Percentiles rank a stretch among this genome's conserved stretches.
phyloP scores from a whole-genome alignment of 1,139 yeast genomes.

The Debaryomyces robertsiae region DNA sequence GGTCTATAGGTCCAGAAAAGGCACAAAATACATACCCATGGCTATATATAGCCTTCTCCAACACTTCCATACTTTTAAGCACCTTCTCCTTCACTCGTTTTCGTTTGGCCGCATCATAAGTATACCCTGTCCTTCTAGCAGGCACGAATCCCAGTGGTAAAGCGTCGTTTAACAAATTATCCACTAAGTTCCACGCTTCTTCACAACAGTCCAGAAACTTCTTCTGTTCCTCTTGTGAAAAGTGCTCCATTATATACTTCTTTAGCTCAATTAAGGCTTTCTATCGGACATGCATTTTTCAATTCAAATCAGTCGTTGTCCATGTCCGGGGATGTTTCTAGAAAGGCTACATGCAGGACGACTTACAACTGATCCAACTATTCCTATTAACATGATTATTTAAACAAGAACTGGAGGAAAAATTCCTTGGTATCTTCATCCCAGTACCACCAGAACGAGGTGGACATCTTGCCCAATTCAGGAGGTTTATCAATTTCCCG shows the following conservation, averaged over 20 bases:
- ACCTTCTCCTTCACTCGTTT: conserved; percentile 35
- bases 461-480: conserved; percentile 34
- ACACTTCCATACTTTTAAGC: conserved; percentile 30
- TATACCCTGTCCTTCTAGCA: conserved; percentile 21
- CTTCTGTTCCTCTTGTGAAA: conserved; percentile 6
- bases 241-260: conserved; percentile 7
- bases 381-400: conserved; percentile 15
- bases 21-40: conserved; percentile 33
- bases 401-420: conserved; percentile 67
- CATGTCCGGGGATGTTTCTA: conserved; percentile 5
- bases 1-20: not conserved
- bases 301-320: conserved; percentile 1
- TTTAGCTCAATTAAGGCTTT: too few species aligned
- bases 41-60: conserved; percentile 33
- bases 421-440: conserved; percentile 69
- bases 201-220: conserved; percentile 30
- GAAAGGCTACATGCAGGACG: conserved; percentile 6
- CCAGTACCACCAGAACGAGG: conserved; percentile 68
- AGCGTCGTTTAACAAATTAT: conserved; percentile 33
- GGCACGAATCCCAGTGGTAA: conserved; percentile 33
- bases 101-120: conserved; percentile 26
- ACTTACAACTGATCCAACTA: not conserved
- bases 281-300: not conserved
- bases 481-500: conserved; percentile 52
- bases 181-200: conserved; percentile 37